Evolutionary conservation across 1,139 yeast genomes (phyloP).

Genomic region (Hyphopichia burtonii): DNA sequence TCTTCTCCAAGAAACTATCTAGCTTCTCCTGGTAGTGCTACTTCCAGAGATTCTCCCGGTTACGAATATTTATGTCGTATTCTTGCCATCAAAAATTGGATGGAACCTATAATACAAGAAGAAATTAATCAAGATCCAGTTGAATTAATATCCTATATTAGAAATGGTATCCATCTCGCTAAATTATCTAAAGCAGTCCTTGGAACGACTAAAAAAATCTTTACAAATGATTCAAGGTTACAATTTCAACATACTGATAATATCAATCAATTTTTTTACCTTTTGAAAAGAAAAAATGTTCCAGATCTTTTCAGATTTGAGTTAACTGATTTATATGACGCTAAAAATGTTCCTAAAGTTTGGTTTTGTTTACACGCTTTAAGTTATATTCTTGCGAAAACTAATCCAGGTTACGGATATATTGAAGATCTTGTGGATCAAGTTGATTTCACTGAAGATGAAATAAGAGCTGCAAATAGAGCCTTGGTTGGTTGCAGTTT

Average conservation of each 20-base stretch:
- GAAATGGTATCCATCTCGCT: constrained; percentile 86
- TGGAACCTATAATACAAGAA: constrained; percentile 41
- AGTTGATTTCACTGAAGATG: constrained; percentile 63
- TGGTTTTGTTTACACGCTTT: constrained; percentile 92
- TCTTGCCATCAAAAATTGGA: constrained; percentile 72
- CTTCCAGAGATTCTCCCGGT: constrained; percentile 35
- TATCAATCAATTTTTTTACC: constrained; percentile 77
- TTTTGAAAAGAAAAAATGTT: constrained; percentile 67
- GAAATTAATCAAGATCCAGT: constrained; percentile 55
- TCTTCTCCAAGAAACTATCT: constrained; percentile 18
- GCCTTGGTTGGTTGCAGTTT: constrained; percentile 60
- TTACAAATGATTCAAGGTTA: constrained; percentile 48
- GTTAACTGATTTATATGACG: constrained; percentile 88
- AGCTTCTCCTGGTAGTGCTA: constrained; percentile 28
- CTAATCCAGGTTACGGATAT: constrained; percentile 55
- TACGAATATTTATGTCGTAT: constrained; percentile 90
- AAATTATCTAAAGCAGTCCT: constrained; percentile 71
- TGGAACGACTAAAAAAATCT: constrained; percentile 56
- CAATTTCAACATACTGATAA: constrained; percentile 93
- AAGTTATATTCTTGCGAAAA: constrained; percentile 61
- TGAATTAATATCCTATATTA: constrained; percentile 52
- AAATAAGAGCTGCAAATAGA: constrained; percentile 65
- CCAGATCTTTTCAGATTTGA: constrained; percentile 90
- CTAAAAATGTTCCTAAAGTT: constrained; percentile 90
- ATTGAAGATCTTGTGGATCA: constrained; percentile 66